Evolutionary conservation across 2,329 filamentous ascomycete genomes (phyloP), one percentile per base, ranked within the genome.

Genomic region (Cadophora malorum): DNA sequence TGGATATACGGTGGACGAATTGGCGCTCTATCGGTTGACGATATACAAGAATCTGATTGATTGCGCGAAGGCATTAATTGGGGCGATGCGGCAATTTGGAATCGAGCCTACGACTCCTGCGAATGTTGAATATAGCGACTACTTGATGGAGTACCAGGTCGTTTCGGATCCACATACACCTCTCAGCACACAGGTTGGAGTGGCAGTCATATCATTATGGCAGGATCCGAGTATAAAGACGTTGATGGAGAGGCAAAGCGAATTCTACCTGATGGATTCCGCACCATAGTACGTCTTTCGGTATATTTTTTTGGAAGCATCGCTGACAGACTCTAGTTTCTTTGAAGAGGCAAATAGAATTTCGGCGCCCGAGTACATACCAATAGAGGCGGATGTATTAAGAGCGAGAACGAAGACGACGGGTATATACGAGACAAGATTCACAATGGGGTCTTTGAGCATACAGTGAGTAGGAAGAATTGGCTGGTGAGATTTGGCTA

Each of bases 181-280:
- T 55, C 89, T 99, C 69, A 92, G 97, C 76, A 81, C 87, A 61
- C 90, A 90, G 77, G 90, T 98, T 28, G 94, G 93, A 70, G 85
- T 90, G 67, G 96, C 96, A 19, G 90, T 98, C 47, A 88, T 91
- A 72, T 90, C 92, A 64, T 83, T 99, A 78, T 99, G 96, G 96
- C 90, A 90, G 74, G 96, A 99, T 77, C 90, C 92, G 8, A 91
- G 91, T 74, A 92, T 93, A 75, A 88, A 92, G 65, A 88, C 87
- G 73, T 86, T 97, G 47, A 90, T 98, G 85, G 93, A 97, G 77
- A 93, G 96, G 78, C 93, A 97, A 79, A 97, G 94, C 78, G 95
- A 99, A 81, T 99, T 99, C 80, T 99, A 99, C 79, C 84, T 99
- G 67, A 99, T 99, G 96, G 96, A 99, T 80, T 99, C 96, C 28